Base-by-base conservation (phyloP, 257 asterid genomes). In the Scutellaria galericulata region DNA sequence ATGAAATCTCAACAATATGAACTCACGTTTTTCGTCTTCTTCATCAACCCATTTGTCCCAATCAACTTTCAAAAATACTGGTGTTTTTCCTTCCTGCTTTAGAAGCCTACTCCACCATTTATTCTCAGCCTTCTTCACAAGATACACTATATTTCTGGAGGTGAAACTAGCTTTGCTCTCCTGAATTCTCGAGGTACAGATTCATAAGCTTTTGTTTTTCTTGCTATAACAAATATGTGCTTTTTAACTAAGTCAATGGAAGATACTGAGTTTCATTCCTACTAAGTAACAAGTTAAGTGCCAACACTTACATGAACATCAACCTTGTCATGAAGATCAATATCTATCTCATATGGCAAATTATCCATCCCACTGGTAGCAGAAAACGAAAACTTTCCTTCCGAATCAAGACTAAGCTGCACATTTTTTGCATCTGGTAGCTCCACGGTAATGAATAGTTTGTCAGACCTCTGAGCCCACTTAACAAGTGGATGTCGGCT, bases 11-110 rank as follows among this genome's bases (percentile, higher is more conserved):
- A 15, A 22, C 20, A 42, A 56, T 42, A 18, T 37, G 5, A 44
- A 48, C 82, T 74, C 66, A 83, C 91, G 45, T 24, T 78, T 82
- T 27, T 76, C 82, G 2, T 83, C 92, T 14, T 84, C 84, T 62
- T 88, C 97, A 75, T 91, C 97, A 8, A 86, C 91, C 97, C 97
- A 91, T 71, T 89, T 91, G 69, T 91, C 90, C 96, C 96, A 91
- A 80, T 91, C 97, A 18, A 86, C 93, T 84, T 89, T 91, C 83
- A 91, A 13, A 50, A 83, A 91, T 24, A 81, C 68, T 1, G 89
- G 96, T 44, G 91, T 73, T 41, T 77, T 84, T 44, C 89, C 95
- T 27, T 77, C 89, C 69, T 84, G 85, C 73, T 84, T 84, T 54
- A 89, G 54, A 10, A 89, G 83, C 73, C 90, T 89, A 57, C 79